Conservation (phyloP, 2,329 filamentous ascomycete species). For the Triangularia verruculosa region DNA sequence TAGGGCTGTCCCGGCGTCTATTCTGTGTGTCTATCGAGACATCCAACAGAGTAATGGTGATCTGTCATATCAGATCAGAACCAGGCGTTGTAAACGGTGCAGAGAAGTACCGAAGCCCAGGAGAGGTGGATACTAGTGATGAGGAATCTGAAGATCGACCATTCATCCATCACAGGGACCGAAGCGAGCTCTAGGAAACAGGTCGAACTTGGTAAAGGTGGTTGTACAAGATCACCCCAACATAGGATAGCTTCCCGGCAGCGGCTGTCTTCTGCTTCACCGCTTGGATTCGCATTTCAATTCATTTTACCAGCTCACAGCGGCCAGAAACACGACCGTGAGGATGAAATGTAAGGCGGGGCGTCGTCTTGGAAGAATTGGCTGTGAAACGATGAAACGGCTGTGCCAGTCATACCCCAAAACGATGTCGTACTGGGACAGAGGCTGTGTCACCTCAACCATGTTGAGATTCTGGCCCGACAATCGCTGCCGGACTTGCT, state of each 20-base stretch:
- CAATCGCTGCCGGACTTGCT: not conserved
- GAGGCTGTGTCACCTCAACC: conserved; percentile 8
- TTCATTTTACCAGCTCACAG: not conserved
- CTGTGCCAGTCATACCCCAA: conserved; percentile 3
- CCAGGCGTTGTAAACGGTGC: not conserved
- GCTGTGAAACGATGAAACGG: conserved; percentile 5
- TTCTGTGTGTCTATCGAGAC: not conserved
- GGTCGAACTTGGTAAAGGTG: not conserved
- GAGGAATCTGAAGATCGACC: not conserved
- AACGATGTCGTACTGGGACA: not conserved
- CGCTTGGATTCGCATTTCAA: not conserved
- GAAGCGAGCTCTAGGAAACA: not conserved
- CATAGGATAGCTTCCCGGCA: not conserved
- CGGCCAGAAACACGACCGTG: conserved; percentile 6
- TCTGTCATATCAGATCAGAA: not conserved
- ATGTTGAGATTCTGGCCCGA: not conserved
- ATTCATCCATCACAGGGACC: not conserved
- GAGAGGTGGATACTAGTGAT: not conserved
- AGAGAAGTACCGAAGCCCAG: not conserved
- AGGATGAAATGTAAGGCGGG: not conserved
- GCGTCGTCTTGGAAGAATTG: not conserved
- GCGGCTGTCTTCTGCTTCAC: not conserved
- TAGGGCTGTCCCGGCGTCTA: conserved; percentile 6
- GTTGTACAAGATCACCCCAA: not conserved
- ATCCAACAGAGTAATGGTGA: not conserved